Evolutionary conservation across 176 grass and related monocot genomes (phyloP), one percentile per base, ranked within the genome.

Genomic region (Carex kokanica): DNA sequence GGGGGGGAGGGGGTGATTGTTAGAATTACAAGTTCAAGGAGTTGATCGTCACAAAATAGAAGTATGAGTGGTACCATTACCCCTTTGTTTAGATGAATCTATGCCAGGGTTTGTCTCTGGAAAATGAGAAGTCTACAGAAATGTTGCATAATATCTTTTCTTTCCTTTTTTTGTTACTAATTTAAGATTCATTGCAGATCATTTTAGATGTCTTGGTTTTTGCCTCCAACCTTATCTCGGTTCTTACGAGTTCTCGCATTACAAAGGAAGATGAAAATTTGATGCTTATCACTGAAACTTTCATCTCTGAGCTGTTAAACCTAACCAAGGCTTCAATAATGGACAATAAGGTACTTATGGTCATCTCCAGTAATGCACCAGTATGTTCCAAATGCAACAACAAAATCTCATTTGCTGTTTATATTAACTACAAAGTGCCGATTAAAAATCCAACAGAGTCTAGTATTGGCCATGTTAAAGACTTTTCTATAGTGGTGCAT

Each of bases 151-250:
- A 49, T 49, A 10, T 49, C 10, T 84, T 86, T 25, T 87, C 32
- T 79, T 82, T 80, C 36, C 47, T 54, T 77, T 38, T n/a, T 54
- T 77, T 14, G 73, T 56, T 55, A 77, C 13, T 45, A 18, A 83
- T 78, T 9, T 84, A 57, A 25, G 4, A 56, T 88, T 83, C 51
- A 67, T 20, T 89, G 64, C 83, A 98, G 93, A 90, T 95, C 86
- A 81, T 93, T 91, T 93, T 83, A 58, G 60, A 91, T 87, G 58
- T 63, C 64, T 88, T 95, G 81, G 79, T 74, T 88, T 87, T 92
- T 55, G 87, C 91, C 45, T 86, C 88, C 67, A 88, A 89, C 72
- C 72, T 89, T 23, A 85, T 95, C 83, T 89, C 89, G 58, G 52
- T 60, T 15, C 83, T 85, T 13, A 61, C 63, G 57, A 95, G 87